Evolutionary conservation across 208 protist species (phyloP).

Genomic region (Blastocrithidia nonstop): DNA sequence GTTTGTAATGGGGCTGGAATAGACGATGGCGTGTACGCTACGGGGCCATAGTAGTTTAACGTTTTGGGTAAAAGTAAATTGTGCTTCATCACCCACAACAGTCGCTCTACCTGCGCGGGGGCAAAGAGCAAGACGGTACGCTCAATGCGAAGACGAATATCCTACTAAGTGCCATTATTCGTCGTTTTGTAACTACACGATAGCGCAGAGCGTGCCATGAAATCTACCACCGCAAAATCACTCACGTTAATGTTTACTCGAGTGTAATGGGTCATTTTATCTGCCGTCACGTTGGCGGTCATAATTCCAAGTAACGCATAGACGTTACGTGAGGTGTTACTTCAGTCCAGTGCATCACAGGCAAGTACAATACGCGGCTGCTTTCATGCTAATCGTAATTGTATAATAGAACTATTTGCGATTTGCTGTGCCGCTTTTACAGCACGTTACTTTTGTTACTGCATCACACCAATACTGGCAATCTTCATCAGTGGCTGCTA

Average conservation of each 20-base stretch:
- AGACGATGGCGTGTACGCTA: no score
- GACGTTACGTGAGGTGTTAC: constrained; percentile 16
- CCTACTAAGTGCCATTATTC: constrained; percentile 4
- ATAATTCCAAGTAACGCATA: constrained; percentile 62
- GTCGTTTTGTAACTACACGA: constrained; percentile 14
- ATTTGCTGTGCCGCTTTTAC: constrained; percentile 32
- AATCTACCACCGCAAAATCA: constrained; percentile 49
- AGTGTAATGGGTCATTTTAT: constrained; percentile 17
- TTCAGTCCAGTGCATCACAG: constrained; percentile 28
- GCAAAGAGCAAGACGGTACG: constrained; percentile 32
- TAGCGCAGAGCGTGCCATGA: constrained; percentile 43
- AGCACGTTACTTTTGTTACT: constrained; percentile 54
- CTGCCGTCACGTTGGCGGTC: constrained; percentile 23
- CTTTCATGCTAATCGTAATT: constrained; percentile 50
- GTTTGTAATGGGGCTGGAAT: background rate
- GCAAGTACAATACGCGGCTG: constrained; percentile 57
- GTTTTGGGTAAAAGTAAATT: constrained; percentile 41
- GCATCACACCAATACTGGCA: constrained; percentile 60
- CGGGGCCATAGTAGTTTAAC: constrained; percentile 29
- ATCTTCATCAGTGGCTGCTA: constrained; percentile 64
- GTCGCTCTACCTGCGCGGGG: constrained; percentile 39
- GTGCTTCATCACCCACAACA: constrained; percentile 31
- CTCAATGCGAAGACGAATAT: constrained; percentile 30
- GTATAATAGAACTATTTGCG: constrained; percentile 21
- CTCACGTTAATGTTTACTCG: constrained; percentile 22